Percentiles rank a stretch among this genome's conserved stretches.
phyloP scores from a whole-genome alignment of 2,329 filamentous ascomycete species.

The Ceratocystis cacaofunesta region DNA sequence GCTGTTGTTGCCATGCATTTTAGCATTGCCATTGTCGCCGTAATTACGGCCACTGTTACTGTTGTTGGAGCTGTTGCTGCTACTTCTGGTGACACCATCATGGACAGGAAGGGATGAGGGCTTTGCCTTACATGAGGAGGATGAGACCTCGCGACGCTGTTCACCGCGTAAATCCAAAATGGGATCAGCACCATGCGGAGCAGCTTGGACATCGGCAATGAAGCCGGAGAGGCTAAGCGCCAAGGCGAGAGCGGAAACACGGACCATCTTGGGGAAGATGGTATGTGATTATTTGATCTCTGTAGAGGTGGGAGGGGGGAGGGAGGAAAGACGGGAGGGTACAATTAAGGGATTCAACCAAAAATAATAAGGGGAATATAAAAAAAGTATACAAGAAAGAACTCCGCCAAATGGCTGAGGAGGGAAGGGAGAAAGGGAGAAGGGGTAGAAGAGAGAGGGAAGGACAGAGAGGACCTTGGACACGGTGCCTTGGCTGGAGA shows the following conservation, averaged over 20 bases:
- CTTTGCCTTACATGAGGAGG: slow-evolving; percentile 5
- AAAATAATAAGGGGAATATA: background rate
- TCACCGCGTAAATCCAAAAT: background rate
- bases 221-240: background rate
- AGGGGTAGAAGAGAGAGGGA: background rate
- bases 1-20: too few species aligned
- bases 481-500: slow-evolving; percentile 3
- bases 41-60: background rate
- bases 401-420: background rate
- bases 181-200: background rate
- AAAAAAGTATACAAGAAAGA: background rate
- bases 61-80: background rate
- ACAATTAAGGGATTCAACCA: background rate
- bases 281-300: background rate
- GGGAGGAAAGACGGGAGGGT: background rate
- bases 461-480: slow-evolving; percentile 3
- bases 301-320: background rate
- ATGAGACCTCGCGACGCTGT: background rate
- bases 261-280: background rate
- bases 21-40: background rate
- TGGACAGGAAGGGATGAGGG: background rate
- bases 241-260: background rate
- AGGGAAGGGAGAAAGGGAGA: background rate
- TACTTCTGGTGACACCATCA: background rate
- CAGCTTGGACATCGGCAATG: background rate